phyloP scores from a whole-genome alignment of 495 filamentous ascomycete species.

The Xylaria scruposa region DNA sequence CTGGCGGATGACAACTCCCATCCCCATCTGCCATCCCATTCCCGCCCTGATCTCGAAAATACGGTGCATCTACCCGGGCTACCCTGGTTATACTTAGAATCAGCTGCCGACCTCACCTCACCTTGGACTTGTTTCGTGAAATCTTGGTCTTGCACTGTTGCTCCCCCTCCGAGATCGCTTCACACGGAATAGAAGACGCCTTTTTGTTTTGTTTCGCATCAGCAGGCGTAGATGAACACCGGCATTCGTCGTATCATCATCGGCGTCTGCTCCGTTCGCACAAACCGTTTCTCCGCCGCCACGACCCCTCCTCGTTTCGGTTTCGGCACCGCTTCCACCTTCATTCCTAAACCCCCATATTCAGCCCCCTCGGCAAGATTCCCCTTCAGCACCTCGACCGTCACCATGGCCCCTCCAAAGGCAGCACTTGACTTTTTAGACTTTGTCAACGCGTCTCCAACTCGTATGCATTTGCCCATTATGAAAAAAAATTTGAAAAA shows the following conservation, averaged over 20 bases:
- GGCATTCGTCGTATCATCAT: conserved; percentile 16
- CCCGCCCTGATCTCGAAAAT: conserved; percentile 1
- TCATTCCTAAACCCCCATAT: background rate
- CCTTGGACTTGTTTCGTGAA: background rate
- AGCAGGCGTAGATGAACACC: conserved; percentile 20
- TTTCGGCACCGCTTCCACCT: background rate
- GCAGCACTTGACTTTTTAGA: conserved; percentile 84
- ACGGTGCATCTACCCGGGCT: background rate
- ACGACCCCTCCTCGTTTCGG: conserved; percentile 29
- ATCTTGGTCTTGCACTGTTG: background rate
- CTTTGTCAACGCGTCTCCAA: conserved; percentile 94
- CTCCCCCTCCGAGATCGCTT: conserved; percentile 16
- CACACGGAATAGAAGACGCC: background rate
- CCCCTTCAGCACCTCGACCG: conserved; percentile 34
- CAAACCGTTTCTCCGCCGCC: conserved; percentile 18
- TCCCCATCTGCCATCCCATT: background rate
- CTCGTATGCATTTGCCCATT: conserved; percentile 65
- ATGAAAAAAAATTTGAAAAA: background rate
- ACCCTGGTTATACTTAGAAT: background rate
- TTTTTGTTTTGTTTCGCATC: background rate
- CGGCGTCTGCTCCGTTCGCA: conserved; percentile 19
- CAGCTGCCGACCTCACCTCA: background rate
- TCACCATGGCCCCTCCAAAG: conserved; percentile 64
- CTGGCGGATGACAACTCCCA: background rate
- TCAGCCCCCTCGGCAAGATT: background rate